phyloP scores from a whole-genome alignment of 2,329 filamentous ascomycete genomes.

The Aphanoascus verrucosus region DNA sequence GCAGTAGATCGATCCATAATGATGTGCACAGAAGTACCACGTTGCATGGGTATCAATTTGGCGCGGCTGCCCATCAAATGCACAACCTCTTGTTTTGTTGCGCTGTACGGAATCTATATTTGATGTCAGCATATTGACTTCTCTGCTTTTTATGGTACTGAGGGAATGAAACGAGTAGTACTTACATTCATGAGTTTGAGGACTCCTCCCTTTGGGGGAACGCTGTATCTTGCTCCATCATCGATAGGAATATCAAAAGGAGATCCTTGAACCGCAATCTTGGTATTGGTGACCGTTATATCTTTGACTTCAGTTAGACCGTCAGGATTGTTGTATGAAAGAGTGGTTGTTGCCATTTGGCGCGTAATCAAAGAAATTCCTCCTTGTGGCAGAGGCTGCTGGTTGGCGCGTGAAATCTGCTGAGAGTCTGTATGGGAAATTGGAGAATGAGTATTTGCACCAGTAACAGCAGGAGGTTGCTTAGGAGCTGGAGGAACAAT shows the following conservation, averaged over 20 bases:
- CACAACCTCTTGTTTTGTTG: constrained; percentile 40
- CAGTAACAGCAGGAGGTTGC: neutral
- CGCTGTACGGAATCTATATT: constrained; percentile 41
- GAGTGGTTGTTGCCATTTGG: neutral
- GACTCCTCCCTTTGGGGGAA: constrained; percentile 22
- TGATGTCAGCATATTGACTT: constrained; percentile 5
- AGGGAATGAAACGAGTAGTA: neutral
- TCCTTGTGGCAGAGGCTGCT: neutral
- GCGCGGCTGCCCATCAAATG: constrained; percentile 39
- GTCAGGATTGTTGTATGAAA: neutral
- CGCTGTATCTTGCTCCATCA: constrained; percentile 17
- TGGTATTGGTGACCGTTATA: neutral
- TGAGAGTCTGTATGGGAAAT: neutral
- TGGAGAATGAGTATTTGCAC: neutral
- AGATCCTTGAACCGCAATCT: constrained; percentile 6
- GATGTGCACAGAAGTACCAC: constrained; percentile 43
- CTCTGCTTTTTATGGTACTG: neutral
- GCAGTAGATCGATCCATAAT: constrained; percentile 49
- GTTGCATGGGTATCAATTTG: constrained; percentile 27
- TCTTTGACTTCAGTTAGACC: neutral
- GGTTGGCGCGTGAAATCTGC: neutral
- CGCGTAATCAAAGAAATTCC: neutral
- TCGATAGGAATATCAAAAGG: constrained; percentile 24
- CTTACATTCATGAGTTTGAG: constrained; percentile 31
- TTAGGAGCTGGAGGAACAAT: constrained; percentile 10